Evolutionary conservation across 2,329 filamentous ascomycete genomes (phyloP), one percentile per base, ranked within the genome.

Genomic region (Colletotrichum sp.): DNA sequence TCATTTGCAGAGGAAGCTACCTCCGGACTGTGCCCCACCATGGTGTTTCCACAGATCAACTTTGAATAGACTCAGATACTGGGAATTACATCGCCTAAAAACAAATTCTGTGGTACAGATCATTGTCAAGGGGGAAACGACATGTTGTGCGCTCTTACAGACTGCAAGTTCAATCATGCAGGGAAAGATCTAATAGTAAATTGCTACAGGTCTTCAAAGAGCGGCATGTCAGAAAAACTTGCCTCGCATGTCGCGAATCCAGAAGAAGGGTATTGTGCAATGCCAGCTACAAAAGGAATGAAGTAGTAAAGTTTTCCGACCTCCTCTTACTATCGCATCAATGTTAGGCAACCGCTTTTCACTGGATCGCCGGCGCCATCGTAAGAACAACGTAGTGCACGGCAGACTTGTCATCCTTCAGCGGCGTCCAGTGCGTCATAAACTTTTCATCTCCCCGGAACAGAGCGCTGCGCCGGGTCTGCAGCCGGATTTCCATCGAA

Each of bases 401-500:
- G 18, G 21, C n/a, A 5, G 71, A 71, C 21, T 70, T 71, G 12
- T 68, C 77, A 15, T 79, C 72, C 63, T 79, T 79, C 26, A 79
- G n/a, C 5, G 78, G 78, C 39, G 78, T 77, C 78, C 78, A 79
- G 66, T 78, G 75, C 26, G 77, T 78, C 30, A 69, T 32, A n/a
- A 79, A 77, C 7, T 52, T 71, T 71, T 78, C 77, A 60, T 82
- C 80, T 4, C 76, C 69, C 6, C 80, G 78, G 60, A 82, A 81
- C 13, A 78, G 55, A 21, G 80, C 80, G 34, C 79, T 81, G 28
- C 80, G 78, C 26, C 77, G 72, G 8, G 80, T 81, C 76, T 81
- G 80, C 21, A 82, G 75, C 5, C 80, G 80, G 28, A 82, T 44
- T 55, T 81, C 79, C 4, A 80, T 75, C 34, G 80, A 81, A 64